Base-by-base conservation (phyloP, 768 basidiomycete genomes). In the Hebeloma cylindrosporum region DNA sequence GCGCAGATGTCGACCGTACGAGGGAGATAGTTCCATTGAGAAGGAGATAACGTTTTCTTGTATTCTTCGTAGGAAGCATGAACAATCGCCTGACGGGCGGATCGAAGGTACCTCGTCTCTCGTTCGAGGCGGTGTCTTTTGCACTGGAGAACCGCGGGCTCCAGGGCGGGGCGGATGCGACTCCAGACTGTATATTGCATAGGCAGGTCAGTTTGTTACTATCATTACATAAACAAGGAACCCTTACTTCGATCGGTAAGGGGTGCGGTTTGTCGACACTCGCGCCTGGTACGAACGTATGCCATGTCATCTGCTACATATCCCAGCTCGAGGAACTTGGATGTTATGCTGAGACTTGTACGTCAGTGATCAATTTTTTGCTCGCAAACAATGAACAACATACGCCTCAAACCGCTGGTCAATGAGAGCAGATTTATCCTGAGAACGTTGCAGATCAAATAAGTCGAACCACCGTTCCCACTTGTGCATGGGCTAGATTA, bases 211-310 rank as follows among this genome's bases (percentile, higher is more conserved):
- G 8, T 30, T 9, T 11, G 7, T 17, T 8, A 6, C 10, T 28
- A 8, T 3, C 4, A 18, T 16, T 28, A 29, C 5, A 18, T 20
- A 7, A 11, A 20, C 27, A 17, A 28, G 13, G 10, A 14, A n/a
- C 17, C 26, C 37, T 2, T 47, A 68, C 66, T 50, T 16, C 56
- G 57, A 17, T 62, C 60, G 3, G 62, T 65, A 14, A 68, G 53
- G 16, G 48, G 47, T 5, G 44, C 29, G 3, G 35, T 9, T 22
- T 46, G 44, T 17, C 31, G 21, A 23, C 40, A 47, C 23, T 37
- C 45, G 13, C 25, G 29, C 21, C 21, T 32, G 6, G 21, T 7
- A 26, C 36, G 16, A 6, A 40, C 23, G 10, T 3, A 5, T 6
- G 1, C 10, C 5, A 47, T 16, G 11, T 51, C 50, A 3, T 22